A percentile compares a stretch with the other conserved stretches of the same genome.
phyloP scores from a whole-genome alignment of 2,329 filamentous ascomycete species.

The Aspergillus sp. region DNA sequence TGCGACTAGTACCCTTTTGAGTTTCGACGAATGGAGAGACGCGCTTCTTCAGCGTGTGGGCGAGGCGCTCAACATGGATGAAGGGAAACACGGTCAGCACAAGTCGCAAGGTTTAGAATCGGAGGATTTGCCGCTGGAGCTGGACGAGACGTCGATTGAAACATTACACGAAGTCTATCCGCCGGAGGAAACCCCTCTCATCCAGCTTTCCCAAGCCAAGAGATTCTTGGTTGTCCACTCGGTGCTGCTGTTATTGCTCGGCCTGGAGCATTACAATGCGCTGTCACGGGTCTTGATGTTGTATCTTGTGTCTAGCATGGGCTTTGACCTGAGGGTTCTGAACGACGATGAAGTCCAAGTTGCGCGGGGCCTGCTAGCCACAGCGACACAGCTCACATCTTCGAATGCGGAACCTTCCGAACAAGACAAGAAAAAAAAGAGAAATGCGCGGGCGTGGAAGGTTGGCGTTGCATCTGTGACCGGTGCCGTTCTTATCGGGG shows the following conservation, averaged over 20 bases:
- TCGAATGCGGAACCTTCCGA: conserved; percentile 69
- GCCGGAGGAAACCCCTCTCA: conserved; percentile 51
- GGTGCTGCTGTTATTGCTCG: conserved; percentile 62
- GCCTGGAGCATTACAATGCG: conserved; percentile 66
- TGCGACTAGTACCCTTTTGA: conserved; percentile 50
- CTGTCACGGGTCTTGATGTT: conserved; percentile 65
- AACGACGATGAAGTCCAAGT: conserved; percentile 66
- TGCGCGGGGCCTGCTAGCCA: conserved; percentile 62
- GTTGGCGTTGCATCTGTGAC: conserved; percentile 81
- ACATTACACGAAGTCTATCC: conserved; percentile 40
- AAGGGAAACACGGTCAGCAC: conserved; percentile 32
- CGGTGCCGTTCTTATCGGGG: conserved; percentile 75
- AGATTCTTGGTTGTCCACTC: conserved; percentile 61
- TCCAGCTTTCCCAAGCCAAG: conserved; percentile 29
- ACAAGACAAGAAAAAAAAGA: conserved; percentile 58
- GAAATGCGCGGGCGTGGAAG: conserved; percentile 60
- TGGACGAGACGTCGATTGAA: conserved; percentile 17
- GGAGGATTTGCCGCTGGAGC: conserved; percentile 13
- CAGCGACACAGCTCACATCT: conserved; percentile 66
- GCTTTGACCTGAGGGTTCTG: conserved; percentile 56
- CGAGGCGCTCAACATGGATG: conserved; percentile 53
- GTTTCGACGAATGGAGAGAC: conserved; percentile 74
- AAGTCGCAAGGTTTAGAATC: conserved; percentile 16
- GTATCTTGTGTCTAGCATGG: conserved; percentile 59
- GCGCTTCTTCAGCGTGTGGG: conserved; percentile 60